A percentile compares a stretch with the other conserved stretches of the same genome.
phyloP scores from a whole-genome alignment of 2,329 filamentous ascomycete species.

The Alternaria triticina region DNA sequence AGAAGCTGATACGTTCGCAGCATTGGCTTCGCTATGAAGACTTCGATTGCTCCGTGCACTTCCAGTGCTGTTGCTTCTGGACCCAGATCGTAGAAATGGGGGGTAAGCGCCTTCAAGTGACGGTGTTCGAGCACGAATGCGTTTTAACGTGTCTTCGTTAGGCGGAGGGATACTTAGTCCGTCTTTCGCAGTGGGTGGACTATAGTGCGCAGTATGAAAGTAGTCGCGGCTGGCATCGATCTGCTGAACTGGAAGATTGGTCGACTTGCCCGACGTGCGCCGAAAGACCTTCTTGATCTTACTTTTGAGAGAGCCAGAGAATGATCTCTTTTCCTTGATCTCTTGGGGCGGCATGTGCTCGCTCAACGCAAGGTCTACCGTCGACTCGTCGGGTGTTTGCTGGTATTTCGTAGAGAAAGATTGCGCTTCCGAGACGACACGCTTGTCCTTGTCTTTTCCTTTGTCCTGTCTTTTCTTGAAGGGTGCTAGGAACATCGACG shows the following conservation, averaged over 20 bases:
- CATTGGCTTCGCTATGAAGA: slow-evolving; percentile 48
- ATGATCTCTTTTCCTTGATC: slow-evolving; percentile 64
- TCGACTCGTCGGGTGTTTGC: slow-evolving; percentile 15
- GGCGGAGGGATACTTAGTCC: slow-evolving; percentile 45
- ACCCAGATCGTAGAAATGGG: slow-evolving; percentile 19
- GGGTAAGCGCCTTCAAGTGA: slow-evolving; percentile 25
- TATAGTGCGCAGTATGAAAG: slow-evolving; percentile 33
- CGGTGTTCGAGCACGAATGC: slow-evolving; percentile 35
- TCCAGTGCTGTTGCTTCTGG: slow-evolving; percentile 29
- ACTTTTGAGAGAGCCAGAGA: slow-evolving; percentile 66
- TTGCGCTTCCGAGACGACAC: slow-evolving; percentile 15
- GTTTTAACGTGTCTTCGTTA: slow-evolving; percentile 56
- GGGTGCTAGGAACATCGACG: slow-evolving; percentile 53
- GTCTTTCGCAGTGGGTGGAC: slow-evolving; percentile 28
- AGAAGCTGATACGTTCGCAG: slow-evolving; percentile 58
- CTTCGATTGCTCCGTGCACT: slow-evolving; percentile 35
- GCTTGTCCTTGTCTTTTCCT: slow-evolving; percentile 25
- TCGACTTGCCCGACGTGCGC: slow-evolving; percentile 39
- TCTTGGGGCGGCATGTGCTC: slow-evolving; percentile 47
- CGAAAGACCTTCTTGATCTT: slow-evolving; percentile 67
- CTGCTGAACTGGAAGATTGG: slow-evolving; percentile 60
- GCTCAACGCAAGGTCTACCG: slow-evolving; percentile 13
- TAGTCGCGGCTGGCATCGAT: slow-evolving; percentile 55
- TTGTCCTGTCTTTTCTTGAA: slow-evolving; percentile 53
- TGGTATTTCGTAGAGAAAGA: slow-evolving; percentile 20